These are phyloP conservation scores for Groenewaldozyma auringiensis DNA, from an alignment of 1,139 yeast species.

Conservation along the genomic window DNA sequence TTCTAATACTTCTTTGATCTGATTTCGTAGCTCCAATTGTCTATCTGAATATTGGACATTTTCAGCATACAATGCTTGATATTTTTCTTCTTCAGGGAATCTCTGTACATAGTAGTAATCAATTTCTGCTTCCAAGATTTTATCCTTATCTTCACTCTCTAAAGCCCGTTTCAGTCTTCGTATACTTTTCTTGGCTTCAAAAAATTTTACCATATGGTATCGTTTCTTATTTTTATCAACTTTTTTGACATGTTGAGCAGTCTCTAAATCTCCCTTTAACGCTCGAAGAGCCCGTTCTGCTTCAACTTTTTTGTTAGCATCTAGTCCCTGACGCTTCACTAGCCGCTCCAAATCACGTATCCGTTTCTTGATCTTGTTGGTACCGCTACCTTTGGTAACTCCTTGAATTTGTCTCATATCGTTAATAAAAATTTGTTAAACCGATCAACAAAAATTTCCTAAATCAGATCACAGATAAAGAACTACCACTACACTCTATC, in stretches of 20 bases:
- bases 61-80: slow-evolving; percentile 57
- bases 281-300: slow-evolving; percentile 84
- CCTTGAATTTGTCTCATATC: slow-evolving; percentile 5
- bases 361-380: slow-evolving; percentile 53
- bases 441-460: background rate
- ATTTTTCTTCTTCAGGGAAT: slow-evolving; percentile 75
- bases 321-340: slow-evolving; percentile 33
- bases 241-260: slow-evolving; percentile 43
- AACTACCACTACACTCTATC: background rate
- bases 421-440: background rate
- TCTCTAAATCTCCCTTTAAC: slow-evolving; percentile 55
- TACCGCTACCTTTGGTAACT: slow-evolving; percentile 10
- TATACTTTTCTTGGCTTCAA: slow-evolving; percentile 81
- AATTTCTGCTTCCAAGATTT: slow-evolving; percentile 50
- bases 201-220: slow-evolving; percentile 91
- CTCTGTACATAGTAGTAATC: slow-evolving; percentile 71
- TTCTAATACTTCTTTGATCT: slow-evolving; percentile 18
- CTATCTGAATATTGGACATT: slow-evolving; percentile 19
- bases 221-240: slow-evolving; percentile 59
- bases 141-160: slow-evolving; percentile 29
- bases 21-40: slow-evolving; percentile 19
- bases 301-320: slow-evolving; percentile 69
- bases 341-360: slow-evolving; percentile 80
- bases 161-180: slow-evolving; percentile 62
- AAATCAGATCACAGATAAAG: background rate